Evolutionary conservation across 1,139 yeast genomes (phyloP), one percentile per base, ranked within the genome.

Genomic region (Debaryomyces fabryi): DNA sequence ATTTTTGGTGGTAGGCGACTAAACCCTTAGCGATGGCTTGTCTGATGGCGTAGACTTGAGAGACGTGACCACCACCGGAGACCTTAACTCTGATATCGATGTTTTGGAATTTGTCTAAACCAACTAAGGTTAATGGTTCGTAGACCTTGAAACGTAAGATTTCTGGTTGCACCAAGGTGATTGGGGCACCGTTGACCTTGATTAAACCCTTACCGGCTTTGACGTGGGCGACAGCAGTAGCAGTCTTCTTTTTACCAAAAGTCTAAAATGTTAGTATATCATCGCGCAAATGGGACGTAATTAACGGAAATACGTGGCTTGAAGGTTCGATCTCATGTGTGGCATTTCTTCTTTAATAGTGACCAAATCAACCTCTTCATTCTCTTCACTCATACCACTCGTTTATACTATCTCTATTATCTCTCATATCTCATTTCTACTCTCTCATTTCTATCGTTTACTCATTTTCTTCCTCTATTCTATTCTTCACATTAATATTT

Each of bases 1-100:
- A 93, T 83, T 93, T 93, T 82, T 95, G 99, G 83, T 93, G 96
- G 92, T 90, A 93, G 72, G 99, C 98, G 76, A 93, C 89, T 76
- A 93, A 85, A 78, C 99, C 99, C 86, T 93, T 93, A 71, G 99
- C 98, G 78, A 93, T 90, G 63, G 99, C 99, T 83, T 93, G 99
- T 86, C 99, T 93, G 81, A 93, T 93, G 67, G 99, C 99, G 85
- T 92, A 92, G 64, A 93, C 96, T 85, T 93, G 99, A 62, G 98
- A 92, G 67, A 92, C 97, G 87, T 93, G 99, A 83, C 99, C 99
- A 90, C 99, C 99, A 80, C 99, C 99, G 73, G 96, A 84, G 72
- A 93, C 99, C 80, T 93, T 88, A 74, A 95, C 96, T 85, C 98
- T 92, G 82, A 93, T 90, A 81, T 93, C 99, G 70, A 93, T 87